Evolutionary conservation across 345 rosid genomes (phyloP), one percentile per base, ranked within the genome.

Genomic region (Gossypium bickii): DNA sequence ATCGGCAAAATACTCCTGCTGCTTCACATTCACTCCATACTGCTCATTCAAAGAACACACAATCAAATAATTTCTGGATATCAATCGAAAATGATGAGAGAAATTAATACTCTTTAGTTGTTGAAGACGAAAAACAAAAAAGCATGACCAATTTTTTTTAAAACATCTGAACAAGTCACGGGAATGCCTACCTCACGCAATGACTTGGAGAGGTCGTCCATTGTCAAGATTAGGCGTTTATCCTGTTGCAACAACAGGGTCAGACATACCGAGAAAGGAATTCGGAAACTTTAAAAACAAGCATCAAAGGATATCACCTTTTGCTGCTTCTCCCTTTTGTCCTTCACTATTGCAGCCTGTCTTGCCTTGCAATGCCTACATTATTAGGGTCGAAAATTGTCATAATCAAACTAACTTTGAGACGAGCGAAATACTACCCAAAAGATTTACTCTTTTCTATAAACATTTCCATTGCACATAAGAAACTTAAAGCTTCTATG

Each of bases 141-240:
- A 41, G 75, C 10, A 22, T 58, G 4, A 57, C 4, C 18, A 20
- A 20, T 17, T 24, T 38, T 9, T 1, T 13, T 51, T 34, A 12
- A 13, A 13, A 44, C 48, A 58, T 59, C 5, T 34, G 47, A 65
- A 56, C 11, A 13, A 71, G n/a, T 22, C 71, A 67, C 4, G 12
- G 7, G 22, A 58, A 71, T 18, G 75, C 82, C 78, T 84, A 95
- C 98, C 89, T 91, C 98, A 22, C 74, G 89, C 76, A 95, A 63
- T 49, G 99, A 97, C 85, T 88, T 95, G 12, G 97, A 93, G 49
- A 93, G 90, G 76, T 95, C 99, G 2, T 94, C 97, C 97, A 93
- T 93, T 6, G 96, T 89, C 88, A 95, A 84, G 74, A 93, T 81
- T 58, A 88, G 85, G 43, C 97, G 92, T 77, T 94, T 95, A 38